Percentiles rank a stretch among this genome's conserved stretches.
These are phyloP conservation scores for Ophiostoma piceae DNA, from an alignment of 2,329 filamentous ascomycete genomes.

Conservation along the genomic window DNA sequence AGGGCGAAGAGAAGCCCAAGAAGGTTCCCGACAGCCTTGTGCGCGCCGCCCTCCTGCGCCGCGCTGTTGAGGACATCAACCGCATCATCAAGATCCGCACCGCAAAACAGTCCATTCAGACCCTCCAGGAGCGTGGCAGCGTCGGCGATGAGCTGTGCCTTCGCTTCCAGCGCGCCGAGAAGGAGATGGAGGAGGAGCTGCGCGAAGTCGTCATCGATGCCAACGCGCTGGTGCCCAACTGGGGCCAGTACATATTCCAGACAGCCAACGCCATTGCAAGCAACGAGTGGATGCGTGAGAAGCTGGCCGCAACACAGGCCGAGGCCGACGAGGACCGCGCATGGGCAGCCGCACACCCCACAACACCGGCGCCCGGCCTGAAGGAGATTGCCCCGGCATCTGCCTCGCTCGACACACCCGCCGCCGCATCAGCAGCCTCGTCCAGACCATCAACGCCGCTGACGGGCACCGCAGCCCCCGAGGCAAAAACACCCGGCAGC, in stretches of 20 bases:
- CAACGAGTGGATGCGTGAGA: constrained; percentile 70
- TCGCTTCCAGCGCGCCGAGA: constrained; percentile 83
- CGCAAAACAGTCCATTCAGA: constrained; percentile 80
- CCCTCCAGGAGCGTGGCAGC: constrained; percentile 79
- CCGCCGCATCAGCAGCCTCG: neutral
- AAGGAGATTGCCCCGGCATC: constrained; percentile 10
- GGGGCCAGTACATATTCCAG: constrained; percentile 95
- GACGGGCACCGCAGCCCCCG: neutral
- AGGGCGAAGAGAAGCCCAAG: constrained; percentile 52
- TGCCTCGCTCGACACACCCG: neutral
- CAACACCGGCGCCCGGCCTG: neutral
- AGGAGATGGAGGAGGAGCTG: constrained; percentile 95
- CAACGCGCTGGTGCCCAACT: constrained; percentile 80
- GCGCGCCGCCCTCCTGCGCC: constrained; percentile 79
- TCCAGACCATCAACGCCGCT: constrained; percentile 8
- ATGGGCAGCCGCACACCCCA: constrained; percentile 6
- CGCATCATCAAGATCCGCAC: constrained; percentile 83
- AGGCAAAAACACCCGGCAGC: constrained; percentile 29
- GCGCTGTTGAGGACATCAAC: constrained; percentile 88
- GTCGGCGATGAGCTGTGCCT: constrained; percentile 96
- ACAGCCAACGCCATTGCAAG: constrained; percentile 92
- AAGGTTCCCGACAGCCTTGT: constrained; percentile 77
- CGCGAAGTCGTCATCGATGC: constrained; percentile 94
- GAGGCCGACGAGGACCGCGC: constrained; percentile 58
- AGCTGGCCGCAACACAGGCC: constrained; percentile 70